These are phyloP conservation scores for Ascochyta clinopodiicola DNA, from an alignment of 2,329 filamentous ascomycete species.

Conservation along the genomic window DNA sequence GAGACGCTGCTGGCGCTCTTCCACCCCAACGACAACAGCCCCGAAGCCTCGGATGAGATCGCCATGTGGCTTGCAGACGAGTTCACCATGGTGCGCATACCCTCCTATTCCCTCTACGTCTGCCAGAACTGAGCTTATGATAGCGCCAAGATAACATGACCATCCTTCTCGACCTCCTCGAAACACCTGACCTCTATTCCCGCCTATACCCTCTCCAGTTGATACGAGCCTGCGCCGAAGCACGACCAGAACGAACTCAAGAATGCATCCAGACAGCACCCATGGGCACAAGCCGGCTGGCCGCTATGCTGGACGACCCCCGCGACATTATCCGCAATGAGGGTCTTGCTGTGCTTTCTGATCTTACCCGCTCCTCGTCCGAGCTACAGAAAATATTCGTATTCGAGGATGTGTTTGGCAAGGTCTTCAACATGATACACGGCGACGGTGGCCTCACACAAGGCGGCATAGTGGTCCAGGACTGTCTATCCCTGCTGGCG, in stretches of 20 bases:
- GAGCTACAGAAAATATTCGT: conserved; percentile 95
- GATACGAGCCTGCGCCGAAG: conserved; percentile 82
- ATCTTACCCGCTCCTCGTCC: conserved; percentile 82
- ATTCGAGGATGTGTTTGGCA: conserved; percentile 92
- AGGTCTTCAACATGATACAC: conserved; percentile 81
- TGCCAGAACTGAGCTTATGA: conserved; percentile 58
- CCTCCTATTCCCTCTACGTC: conserved; percentile 1
- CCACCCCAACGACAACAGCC: conserved; percentile 68
- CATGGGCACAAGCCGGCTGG: conserved; percentile 84
- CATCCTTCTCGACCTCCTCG: conserved; percentile 85
- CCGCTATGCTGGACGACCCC: conserved; percentile 81
- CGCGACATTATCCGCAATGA: conserved; percentile 86
- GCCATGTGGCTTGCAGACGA: conserved; percentile 95
- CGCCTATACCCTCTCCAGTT: conserved; percentile 90
- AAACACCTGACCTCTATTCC: conserved; percentile 86
- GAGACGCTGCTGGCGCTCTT: conserved; percentile 97
- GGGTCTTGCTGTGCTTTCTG: conserved; percentile 83
- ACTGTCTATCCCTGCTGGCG: conserved; percentile 87
- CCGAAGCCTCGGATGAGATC: conserved; percentile 95
- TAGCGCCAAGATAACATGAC: conserved; percentile 95
- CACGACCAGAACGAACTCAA: conserved; percentile 88
- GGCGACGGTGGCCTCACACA: conserved; percentile 81
- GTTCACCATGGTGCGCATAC: conserved; percentile 78
- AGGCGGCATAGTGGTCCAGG: conserved; percentile 87
- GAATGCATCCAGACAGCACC: conserved; percentile 92